These are phyloP conservation scores for Aspergillus affinis DNA, from an alignment of 495 filamentous ascomycete genomes.

Conservation along the genomic window DNA sequence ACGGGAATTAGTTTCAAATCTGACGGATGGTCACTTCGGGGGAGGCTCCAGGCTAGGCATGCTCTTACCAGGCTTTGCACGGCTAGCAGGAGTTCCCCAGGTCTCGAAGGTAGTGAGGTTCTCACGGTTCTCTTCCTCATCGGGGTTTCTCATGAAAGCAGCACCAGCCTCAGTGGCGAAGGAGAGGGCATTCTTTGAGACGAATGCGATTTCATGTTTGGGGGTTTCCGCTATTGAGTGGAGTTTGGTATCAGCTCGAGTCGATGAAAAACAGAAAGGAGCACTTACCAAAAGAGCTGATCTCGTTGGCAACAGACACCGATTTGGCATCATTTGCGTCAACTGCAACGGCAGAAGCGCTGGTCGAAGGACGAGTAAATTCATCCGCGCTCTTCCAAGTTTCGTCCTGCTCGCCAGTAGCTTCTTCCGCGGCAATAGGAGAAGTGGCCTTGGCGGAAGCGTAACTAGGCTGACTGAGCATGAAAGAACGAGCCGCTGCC, in stretches of 20 bases:
- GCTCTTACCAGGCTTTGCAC: constrained; percentile 29
- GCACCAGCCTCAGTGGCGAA: neutral
- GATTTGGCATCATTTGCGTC: neutral
- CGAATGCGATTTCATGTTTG: neutral
- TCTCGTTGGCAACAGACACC: neutral
- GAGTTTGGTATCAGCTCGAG: neutral
- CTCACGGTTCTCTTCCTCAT: constrained; percentile 22
- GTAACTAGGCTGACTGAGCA: constrained; percentile 7
- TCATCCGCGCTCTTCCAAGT: neutral
- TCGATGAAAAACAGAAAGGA: neutral
- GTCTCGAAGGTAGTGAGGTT: constrained; percentile 23
- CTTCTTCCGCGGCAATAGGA: constrained; percentile 5
- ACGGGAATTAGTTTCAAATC: constrained; percentile 5
- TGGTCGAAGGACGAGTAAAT: neutral
- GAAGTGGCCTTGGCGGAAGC: neutral
- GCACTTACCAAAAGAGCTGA: neutral
- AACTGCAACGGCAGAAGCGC: neutral
- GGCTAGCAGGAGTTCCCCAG: constrained; percentile 26
- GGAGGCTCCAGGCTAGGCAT: neutral
- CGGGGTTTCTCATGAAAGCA: neutral
- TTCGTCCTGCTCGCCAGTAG: constrained; percentile 4
- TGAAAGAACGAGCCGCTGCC: constrained; percentile 24
- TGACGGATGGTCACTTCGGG: neutral
- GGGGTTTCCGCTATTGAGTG: neutral
- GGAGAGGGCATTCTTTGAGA: neutral